Conservation (phyloP, 2,329 filamentous ascomycete species). For the Exophiala mesophila region DNA sequence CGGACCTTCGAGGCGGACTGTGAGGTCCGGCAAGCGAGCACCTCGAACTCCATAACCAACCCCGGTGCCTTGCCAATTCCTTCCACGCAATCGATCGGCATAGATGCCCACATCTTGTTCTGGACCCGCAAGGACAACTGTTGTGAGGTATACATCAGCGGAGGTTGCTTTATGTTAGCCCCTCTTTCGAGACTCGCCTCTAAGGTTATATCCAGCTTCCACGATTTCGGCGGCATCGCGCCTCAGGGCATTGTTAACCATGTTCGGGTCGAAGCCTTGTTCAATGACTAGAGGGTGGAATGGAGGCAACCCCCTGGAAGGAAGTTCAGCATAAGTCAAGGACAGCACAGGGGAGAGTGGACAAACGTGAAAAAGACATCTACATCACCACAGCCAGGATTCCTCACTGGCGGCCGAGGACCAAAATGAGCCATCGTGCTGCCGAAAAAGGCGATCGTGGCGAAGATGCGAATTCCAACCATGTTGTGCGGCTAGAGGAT, state of each 20-base stretch:
- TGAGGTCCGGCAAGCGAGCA: constrained; percentile 6
- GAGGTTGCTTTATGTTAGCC: neutral
- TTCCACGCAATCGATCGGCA: constrained; percentile 4
- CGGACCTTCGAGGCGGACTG: constrained; percentile 10
- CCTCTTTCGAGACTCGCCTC: constrained; percentile 2
- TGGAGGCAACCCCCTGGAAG: constrained; percentile 10
- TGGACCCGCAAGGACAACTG: constrained; percentile 12
- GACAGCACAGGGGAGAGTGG: neutral
- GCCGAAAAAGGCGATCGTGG: too few species aligned
- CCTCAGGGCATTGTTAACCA: constrained; percentile 5
- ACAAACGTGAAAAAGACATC: constrained; percentile 16
- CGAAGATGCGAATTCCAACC: too few species aligned
- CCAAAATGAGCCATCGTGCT: too few species aligned
- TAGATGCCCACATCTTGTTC: constrained; percentile 8
- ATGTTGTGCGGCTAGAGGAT: too few species aligned
- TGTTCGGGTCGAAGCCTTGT: constrained; percentile 12
- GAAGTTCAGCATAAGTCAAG: neutral
- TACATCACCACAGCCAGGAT: constrained; percentile 9
- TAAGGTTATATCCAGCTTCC: constrained; percentile 14
- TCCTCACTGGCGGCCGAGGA: neutral
- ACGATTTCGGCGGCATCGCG: constrained; percentile 6
- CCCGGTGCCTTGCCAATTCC: constrained; percentile 12
- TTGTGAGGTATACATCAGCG: neutral
- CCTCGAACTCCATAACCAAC: constrained; percentile 13
- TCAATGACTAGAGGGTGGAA: constrained; percentile 12